Percentiles rank a stretch among this genome's conserved stretches.
Evolutionary conservation across 1,284 basidiomycete species (phyloP).

Genomic region (Papiliotrema laurentii): DNA sequence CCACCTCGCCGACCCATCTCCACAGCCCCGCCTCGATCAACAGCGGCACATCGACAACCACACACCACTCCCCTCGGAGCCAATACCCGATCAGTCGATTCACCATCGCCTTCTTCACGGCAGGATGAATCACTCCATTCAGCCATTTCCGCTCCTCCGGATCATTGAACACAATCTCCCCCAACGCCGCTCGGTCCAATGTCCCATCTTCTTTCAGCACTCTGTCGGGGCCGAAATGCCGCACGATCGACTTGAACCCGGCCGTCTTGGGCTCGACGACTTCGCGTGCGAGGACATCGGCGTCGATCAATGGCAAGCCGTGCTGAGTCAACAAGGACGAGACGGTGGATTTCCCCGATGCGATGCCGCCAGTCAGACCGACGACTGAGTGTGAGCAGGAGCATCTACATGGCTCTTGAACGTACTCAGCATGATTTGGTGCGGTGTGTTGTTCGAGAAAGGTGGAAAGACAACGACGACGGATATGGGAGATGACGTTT

Average conservation of each 20-base stretch:
- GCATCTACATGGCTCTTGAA: not conserved
- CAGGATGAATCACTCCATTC: constrained; percentile 86
- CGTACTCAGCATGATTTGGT: not conserved
- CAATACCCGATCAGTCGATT: constrained; percentile 66
- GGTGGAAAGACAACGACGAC: not conserved
- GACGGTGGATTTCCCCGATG: constrained; percentile 86
- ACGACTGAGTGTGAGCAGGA: constrained; percentile 58
- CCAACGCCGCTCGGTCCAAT: constrained; percentile 78
- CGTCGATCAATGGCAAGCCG: constrained; percentile 77
- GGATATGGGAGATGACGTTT: not conserved
- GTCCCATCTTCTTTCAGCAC: constrained; percentile 66
- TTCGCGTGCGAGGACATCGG: constrained; percentile 81
- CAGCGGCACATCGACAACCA: constrained; percentile 88
- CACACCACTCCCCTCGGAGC: constrained; percentile 70
- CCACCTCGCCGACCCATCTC: constrained; percentile 75
- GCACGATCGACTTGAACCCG: constrained; percentile 64
- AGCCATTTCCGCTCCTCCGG: constrained; percentile 65
- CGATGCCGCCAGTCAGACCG: constrained; percentile 93
- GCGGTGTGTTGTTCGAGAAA: not conserved
- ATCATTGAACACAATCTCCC: constrained; percentile 78
- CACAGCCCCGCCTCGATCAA: constrained; percentile 86
- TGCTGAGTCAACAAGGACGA: constrained; percentile 62
- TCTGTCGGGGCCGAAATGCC: constrained; percentile 62
- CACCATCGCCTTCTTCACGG: constrained; percentile 72
- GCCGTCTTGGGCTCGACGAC: constrained; percentile 82